Evolutionary conservation across 73 alveolate genomes (phyloP), one percentile per base, ranked within the genome.

Genomic region (Urostyla sp.): DNA sequence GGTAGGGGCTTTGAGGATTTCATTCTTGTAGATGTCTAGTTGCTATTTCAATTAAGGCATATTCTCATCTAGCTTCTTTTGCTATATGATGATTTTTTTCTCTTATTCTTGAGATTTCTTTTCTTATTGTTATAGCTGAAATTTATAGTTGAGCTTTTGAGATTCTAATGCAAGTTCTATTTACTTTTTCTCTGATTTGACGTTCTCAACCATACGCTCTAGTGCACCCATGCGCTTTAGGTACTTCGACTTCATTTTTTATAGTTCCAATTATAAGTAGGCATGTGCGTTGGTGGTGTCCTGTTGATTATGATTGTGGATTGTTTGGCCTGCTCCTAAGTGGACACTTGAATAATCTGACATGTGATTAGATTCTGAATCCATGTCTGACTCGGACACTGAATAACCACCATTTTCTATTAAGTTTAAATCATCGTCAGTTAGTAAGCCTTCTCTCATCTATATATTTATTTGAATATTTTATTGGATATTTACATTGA

Each of bases 371-470:
- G 55, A 66, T 8, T 58, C 55, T n/a, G n/a, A n/a, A 5, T 74
- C 78, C 20, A 59, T 79, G 23, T 84, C 92, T 6, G 88, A 45
- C 23, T 84, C 92, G 0, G 92, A 84, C 37, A 75, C 86, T 8
- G 88, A 75, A 45, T 59, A 75, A 24, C 92, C n/a, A n/a, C n/a
- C 92, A 37, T 73, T 46, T 56, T 56, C 87, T 13, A 84, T 30
- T 15, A 57, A 26, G 32, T 40, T 59, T 3, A 51, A 26, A 30
- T 84, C 92, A 50, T 84, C 88, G 31, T 72, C 87, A n/a, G 80
- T 72, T 38, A 83, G 73, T 37, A 73, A 13, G 53, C 83, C 61
- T 46, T 69, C 59, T 72, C 80, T 21, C 26, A 67, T 69, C 83
- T 69, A 38, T 40, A 66, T 8, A 15, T 13, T 7, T 2, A 50